A percentile compares a stretch with the other conserved stretches of the same genome.
phyloP scores from a whole-genome alignment of 768 basidiomycete genomes.

The Fibroporia radiculosa region DNA sequence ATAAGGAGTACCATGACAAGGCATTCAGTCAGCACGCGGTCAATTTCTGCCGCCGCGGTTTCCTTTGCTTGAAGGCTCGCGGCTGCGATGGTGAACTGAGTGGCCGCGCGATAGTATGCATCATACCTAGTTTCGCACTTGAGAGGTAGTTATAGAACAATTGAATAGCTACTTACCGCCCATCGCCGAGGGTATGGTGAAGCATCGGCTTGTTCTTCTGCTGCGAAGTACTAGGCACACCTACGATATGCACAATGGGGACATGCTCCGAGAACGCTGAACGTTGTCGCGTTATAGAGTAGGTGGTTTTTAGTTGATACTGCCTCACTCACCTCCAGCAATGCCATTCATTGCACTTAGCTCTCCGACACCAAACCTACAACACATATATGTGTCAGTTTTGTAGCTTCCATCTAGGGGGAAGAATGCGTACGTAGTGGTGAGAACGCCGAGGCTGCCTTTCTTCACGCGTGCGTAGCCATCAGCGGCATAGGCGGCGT shows the following conservation, averaged over 20 bases:
- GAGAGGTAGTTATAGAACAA: neutral
- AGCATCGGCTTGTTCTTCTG: slow-evolving; percentile 67
- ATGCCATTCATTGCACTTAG: slow-evolving; percentile 82
- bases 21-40: slow-evolving; percentile 67
- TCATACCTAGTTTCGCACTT: slow-evolving; percentile 46
- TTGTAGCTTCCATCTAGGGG: neutral
- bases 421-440: slow-evolving; percentile 56
- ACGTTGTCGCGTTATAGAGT: neutral
- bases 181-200: slow-evolving; percentile 87
- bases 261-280: slow-evolving; percentile 82
- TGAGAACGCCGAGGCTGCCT: slow-evolving; percentile 58
- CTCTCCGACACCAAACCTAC: slow-evolving; percentile 89
- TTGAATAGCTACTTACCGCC: slow-evolving; percentile 40
- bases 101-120: slow-evolving; percentile 68
- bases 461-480: slow-evolving; percentile 89
- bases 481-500: slow-evolving; percentile 87
- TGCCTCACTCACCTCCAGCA: slow-evolving; percentile 47
- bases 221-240: slow-evolving; percentile 68
- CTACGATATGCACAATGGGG: slow-evolving; percentile 84
- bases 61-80: slow-evolving; percentile 46
- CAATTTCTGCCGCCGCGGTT: slow-evolving; percentile 63
- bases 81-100: slow-evolving; percentile 68
- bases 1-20: slow-evolving; percentile 39
- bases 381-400: neutral
- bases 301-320: neutral